Evolutionary conservation across 2,329 filamentous ascomycete genomes (phyloP), one percentile per base, ranked within the genome.

Genomic region (Claviceps purpurea): DNA sequence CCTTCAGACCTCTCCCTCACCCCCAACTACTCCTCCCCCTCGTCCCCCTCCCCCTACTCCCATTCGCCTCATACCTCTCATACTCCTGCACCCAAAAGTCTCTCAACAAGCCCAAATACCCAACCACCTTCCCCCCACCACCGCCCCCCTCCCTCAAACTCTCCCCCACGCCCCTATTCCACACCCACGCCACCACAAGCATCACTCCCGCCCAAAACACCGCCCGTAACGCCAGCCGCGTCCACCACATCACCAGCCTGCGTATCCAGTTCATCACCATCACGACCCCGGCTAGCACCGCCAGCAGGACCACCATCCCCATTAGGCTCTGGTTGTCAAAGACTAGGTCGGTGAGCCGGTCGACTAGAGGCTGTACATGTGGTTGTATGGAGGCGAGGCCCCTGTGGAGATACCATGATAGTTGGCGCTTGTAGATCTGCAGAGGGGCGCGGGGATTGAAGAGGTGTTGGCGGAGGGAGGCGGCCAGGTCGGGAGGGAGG

Each of bases 181-280:
- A 85, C 3, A 84, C 72, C 55, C 76, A 73, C 18, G 81, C 70
- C 0, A 73, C 73, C 0, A 81, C 43, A 0, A 74, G 72, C 4
- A 75, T 68, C 2, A 90, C 58, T 2, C 70, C 64, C 1, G 75
- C 76, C 80, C 82, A 93, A 56, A 89, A 80, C 1, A 78, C 65
- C 43, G 89, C 58, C 24, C 77, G 70, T 56, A 87, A 65, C 11
- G 75, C 73, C 52, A 95, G 63, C n/a, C 77, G 72, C 50, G 89
- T 78, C 81, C 88, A 89, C 71, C 83, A 94, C 62, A 89, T 71
- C 53, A 95, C 73, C 20, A 88, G 70, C 55, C 87, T 78, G 55
- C 82, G 81, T 18, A 89, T 71, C 70, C 85, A 84, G 64, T 83
- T 77, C 57, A 93, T 72, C 52, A 90, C 64, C 62, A 89, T 73